phyloP scores from a whole-genome alignment of 2,329 filamentous ascomycete species.

The Pseudogymnoascus sp. region DNA sequence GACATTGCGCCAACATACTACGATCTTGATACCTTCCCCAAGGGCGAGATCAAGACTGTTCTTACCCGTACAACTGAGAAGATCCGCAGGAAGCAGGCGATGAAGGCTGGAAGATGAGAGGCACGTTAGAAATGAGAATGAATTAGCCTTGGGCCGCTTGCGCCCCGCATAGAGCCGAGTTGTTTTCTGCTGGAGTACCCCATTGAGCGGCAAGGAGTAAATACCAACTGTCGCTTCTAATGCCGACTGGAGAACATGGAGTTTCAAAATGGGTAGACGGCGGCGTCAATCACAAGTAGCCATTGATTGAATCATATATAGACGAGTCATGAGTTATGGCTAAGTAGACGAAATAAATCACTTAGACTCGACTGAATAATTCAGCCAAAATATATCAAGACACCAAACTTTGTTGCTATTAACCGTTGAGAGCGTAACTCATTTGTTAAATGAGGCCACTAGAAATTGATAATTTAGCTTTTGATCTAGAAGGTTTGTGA shows the following conservation, averaged over 20 bases:
- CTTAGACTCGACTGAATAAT: not conserved
- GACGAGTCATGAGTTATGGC: conserved; percentile 2
- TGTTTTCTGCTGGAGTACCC: not conserved
- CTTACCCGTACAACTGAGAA: conserved; percentile 53
- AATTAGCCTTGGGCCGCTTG: not conserved
- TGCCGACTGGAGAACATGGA: conserved; percentile 2
- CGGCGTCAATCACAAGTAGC: not conserved
- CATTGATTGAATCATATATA: conserved; percentile 2
- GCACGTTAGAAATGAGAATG: not conserved
- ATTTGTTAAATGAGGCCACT: not conserved
- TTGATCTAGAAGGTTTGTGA: not conserved
- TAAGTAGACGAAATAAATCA: not conserved
- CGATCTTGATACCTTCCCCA: conserved; percentile 72
- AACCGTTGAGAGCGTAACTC: not conserved
- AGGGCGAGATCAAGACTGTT: conserved; percentile 76
- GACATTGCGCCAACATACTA: conserved; percentile 95
- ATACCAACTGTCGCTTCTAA: conserved; percentile 1
- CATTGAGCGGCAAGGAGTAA: not conserved
- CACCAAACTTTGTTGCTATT: not conserved
- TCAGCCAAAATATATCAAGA: not conserved
- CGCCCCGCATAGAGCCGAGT: too few species aligned
- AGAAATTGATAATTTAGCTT: not conserved
- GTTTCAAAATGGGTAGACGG: conserved; percentile 5
- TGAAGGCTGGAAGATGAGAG: not conserved
- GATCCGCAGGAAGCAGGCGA: conserved; percentile 44